Conservation (phyloP, 2,329 filamentous ascomycete species). For the Calycina marina region DNA sequence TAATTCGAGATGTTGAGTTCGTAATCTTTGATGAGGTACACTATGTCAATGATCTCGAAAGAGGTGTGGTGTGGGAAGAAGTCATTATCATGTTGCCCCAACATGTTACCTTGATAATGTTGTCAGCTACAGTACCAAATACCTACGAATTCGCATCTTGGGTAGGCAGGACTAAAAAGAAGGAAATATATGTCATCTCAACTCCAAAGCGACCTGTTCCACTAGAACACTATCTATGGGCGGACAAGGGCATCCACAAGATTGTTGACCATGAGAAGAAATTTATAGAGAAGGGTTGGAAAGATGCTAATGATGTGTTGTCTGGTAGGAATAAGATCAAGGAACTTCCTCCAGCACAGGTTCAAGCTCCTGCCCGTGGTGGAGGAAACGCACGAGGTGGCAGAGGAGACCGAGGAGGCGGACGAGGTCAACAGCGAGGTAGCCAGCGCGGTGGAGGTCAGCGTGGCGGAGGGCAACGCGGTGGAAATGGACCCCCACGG, state of each 20-base stretch:
- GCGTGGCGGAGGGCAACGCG: constrained; percentile 35
- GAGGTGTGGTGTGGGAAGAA: constrained; percentile 98
- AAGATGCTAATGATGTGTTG: constrained; percentile 72
- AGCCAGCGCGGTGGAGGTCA: constrained; percentile 35
- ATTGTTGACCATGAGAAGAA: constrained; percentile 89
- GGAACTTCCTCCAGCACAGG: constrained; percentile 26
- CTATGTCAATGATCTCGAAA: constrained; percentile 91
- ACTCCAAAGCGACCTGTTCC: constrained; percentile 91
- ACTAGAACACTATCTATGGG: constrained; percentile 93
- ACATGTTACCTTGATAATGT: constrained; percentile 85
- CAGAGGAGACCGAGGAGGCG: constrained; percentile 35
- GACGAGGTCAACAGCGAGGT: constrained; percentile 37
- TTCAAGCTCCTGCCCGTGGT: constrained; percentile 24
- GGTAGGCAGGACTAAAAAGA: constrained; percentile 96
- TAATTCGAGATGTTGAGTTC: constrained; percentile 95
- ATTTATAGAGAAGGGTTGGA: constrained; percentile 89
- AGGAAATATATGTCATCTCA: constrained; percentile 97
- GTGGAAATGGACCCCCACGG: constrained; percentile 34
- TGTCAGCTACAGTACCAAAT: constrained; percentile 94
- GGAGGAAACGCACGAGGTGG: constrained; percentile 40
- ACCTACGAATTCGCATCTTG: constrained; percentile 96
- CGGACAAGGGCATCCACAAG: constrained; percentile 80
- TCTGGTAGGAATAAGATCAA: constrained; percentile 70
- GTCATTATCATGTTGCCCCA: constrained; percentile 99
- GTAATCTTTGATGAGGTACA: constrained; percentile 99